phyloP scores from a whole-genome alignment of 768 basidiomycete genomes.

The Kwoniella bestiolae region DNA sequence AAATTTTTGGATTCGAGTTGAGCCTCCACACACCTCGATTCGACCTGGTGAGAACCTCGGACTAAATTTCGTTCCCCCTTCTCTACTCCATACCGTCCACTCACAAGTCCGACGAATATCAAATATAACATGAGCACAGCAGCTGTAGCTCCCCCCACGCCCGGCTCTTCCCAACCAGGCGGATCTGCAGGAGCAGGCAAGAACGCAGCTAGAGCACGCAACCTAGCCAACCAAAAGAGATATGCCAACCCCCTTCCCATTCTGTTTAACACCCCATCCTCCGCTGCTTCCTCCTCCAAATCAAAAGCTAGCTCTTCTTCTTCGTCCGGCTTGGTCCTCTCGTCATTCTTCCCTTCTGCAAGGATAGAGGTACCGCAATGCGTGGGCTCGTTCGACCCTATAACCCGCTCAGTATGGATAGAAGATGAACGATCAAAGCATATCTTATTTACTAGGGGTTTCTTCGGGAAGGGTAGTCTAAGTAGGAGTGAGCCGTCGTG shows the following conservation, averaged over 20 bases:
- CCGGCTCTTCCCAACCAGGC: too few species aligned
- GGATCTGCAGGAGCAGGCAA: background rate
- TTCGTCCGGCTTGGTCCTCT: conserved; percentile 52
- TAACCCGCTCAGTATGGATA: conserved; percentile 89
- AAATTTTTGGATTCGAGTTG: too few species aligned
- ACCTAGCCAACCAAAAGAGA: conserved; percentile 44
- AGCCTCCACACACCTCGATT: too few species aligned
- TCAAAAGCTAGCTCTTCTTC: conserved; percentile 4
- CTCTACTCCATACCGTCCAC: background rate
- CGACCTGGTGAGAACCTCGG: background rate
- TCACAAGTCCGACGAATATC: too few species aligned
- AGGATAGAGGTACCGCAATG: conserved; percentile 63
- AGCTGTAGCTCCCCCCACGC: background rate
- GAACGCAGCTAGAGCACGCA: conserved; percentile 21
- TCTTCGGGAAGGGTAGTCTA: conserved; percentile 96
- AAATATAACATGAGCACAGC: background rate
- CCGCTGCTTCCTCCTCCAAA: background rate
- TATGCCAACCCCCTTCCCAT: conserved; percentile 53
- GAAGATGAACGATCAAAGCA: conserved; percentile 67
- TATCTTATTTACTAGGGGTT: conserved; percentile 83
- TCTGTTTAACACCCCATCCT: conserved; percentile 34
- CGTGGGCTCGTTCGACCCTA: conserved; percentile 74
- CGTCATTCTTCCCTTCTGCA: conserved; percentile 61
- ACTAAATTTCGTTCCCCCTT: background rate
- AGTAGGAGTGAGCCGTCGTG: conserved; percentile 95